Base-by-base conservation (phyloP, 768 basidiomycete genomes). In the Exidia glandulosa region DNA sequence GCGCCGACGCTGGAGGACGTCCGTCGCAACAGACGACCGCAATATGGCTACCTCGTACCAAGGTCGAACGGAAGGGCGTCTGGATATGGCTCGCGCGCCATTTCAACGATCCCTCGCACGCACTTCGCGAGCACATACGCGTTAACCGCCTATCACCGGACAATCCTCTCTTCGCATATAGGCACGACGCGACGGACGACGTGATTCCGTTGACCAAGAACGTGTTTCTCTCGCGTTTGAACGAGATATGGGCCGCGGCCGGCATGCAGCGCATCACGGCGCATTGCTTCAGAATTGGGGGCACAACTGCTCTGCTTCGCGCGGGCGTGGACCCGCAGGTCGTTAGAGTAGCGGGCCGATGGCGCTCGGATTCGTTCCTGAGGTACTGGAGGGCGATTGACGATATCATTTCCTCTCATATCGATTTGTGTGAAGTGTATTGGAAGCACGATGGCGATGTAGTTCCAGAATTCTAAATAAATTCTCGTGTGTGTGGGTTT, bases 221-320 rank as follows among this genome's bases (percentile, higher is more conserved):
- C 0, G 41, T 59, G 4, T 72, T 73, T 0, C 52, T 76, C 0
- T 19, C 34, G 0, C 57, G 66, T 1, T 71, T 75, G 57, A 77
- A 76, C 54, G 3, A n/a, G 1, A 71, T 74, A 7, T 60, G 73
- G 0, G 9, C 27, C 0, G 60, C 66, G 0, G 32, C 25, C 1
- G 71, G 74, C 4, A 73, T 63, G 59, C 75, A 73, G 0, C 74
- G 64, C 0, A 16, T 71, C 7, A 76, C 75, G 55, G 72, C 76
- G 0, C 76, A 78, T 61, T 77, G 73, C 9, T 79, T 79, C 63
- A 66, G 72, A 1, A 79, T 78, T 29, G 75, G 76, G 0, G 74
- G 76, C 2, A 73, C 77, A 0, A 73, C 73, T 0, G 73, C 69
- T 57, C 73, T 65, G 52, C 65, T 77, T 0, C 62, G 67, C 0